These are phyloP conservation scores for Chaetomiaceae sp. DNA, from an alignment of 2,329 filamentous ascomycete genomes.

Conservation along the genomic window DNA sequence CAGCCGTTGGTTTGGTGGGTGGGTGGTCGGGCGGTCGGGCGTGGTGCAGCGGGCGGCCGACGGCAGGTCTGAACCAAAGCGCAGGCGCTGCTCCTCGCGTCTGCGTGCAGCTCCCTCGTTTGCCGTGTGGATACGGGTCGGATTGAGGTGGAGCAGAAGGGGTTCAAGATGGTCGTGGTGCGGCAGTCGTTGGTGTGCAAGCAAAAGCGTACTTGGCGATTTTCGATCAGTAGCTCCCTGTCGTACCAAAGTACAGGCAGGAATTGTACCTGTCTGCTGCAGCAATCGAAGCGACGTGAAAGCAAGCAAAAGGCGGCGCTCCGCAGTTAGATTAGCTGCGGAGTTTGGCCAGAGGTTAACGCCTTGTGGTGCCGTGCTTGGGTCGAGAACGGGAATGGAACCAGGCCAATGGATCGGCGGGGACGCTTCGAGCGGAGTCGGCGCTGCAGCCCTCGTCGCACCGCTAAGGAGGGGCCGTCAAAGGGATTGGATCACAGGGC, in stretches of 20 bases:
- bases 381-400: slow-evolving; percentile 6
- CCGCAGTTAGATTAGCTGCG: slow-evolving; percentile 10
- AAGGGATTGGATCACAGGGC: slow-evolving; percentile 18
- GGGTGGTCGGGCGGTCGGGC: not conserved
- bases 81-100: not conserved
- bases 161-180: not conserved
- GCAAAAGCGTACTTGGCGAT: too few relatives aligned
- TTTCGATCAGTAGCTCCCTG: too few relatives aligned
- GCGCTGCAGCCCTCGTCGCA: slow-evolving; percentile 1
- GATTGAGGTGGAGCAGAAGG: not conserved
- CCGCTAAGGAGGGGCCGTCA: not conserved
- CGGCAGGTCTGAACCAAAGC: slow-evolving; percentile 1
- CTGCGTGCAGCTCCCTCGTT: not conserved
- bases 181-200: not conserved
- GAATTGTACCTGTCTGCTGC: too few relatives aligned
- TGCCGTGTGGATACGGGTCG: not conserved
- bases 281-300: not conserved
- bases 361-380: slow-evolving; percentile 18
- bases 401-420: slow-evolving; percentile 14
- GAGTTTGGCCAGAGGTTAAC: slow-evolving; percentile 10
- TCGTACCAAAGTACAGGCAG: too few relatives aligned
- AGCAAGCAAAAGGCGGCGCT: slow-evolving; percentile 4
- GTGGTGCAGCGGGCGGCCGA: slow-evolving; percentile 3
- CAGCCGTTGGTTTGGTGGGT: slow-evolving; percentile 4
- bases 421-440: slow-evolving; percentile 8